Evolutionary conservation across 2,329 filamentous ascomycete genomes (phyloP), one percentile per base, ranked within the genome.

Genomic region (Chaetomium olivaceum): DNA sequence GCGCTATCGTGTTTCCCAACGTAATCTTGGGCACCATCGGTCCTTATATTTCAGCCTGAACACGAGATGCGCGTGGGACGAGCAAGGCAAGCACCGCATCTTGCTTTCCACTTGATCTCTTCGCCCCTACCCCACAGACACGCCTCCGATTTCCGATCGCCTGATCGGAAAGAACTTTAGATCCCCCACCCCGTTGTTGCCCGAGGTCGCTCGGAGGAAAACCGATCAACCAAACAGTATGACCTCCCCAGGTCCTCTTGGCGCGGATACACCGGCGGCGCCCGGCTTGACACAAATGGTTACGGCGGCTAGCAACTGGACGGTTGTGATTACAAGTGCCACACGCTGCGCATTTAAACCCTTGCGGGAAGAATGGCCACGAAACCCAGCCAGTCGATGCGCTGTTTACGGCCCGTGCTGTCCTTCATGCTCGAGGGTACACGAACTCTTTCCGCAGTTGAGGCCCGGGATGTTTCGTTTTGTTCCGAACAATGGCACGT

Each of bases 11-110:
- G 55, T 67, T 57, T 51, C 58, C 58, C 57, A 58, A 48, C 58
- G 65, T 59, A 55, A 62, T 64, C 61, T 69, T 69, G 66, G 68
- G 59, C 61, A 63, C 52, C 64, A 60, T 58, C 59, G 27, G 46
- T 33, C 19, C 4, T 27, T 19, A 50, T 39, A 62, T 66, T 57
- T 66, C 67, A 68, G 64, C 62, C 66, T 68, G 60, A 67, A 70
- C 60, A 64, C 61, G 62, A 66, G 61, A 61, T 66, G 58, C 58
- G 50, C 46, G 63, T 61, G 58, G 51, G 65, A 67, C 57, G 60
- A 57, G 16, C 57, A 12, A 57, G 31, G 23, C n/a, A 51, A 27
- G 51, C 25, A 51, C 43, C 39, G 52, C 33, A 62, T 66, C 64
- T 62, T 55, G 60, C 55, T 16, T 55, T n/a, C 25, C 48, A 19